phyloP scores from a whole-genome alignment of 2,329 filamentous ascomycete genomes.

The Orbilia ellipsospora region DNA sequence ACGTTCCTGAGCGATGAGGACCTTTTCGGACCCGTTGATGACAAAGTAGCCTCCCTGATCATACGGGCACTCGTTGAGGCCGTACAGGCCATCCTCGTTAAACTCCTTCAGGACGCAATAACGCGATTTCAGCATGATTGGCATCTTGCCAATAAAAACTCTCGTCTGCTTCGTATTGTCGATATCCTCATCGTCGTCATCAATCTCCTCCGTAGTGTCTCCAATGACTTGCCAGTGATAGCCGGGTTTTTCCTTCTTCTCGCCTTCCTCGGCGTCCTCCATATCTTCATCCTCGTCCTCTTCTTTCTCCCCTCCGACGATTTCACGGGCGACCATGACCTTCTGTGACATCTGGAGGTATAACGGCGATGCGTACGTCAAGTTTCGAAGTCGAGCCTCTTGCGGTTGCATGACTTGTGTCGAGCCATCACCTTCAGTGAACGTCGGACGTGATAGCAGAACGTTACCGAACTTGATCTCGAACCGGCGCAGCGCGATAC shows the following conservation, averaged over 20 bases:
- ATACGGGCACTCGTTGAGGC: slow-evolving; percentile 95
- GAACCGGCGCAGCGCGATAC: slow-evolving; percentile 88
- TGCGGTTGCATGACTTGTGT: slow-evolving; percentile 88
- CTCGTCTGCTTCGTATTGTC: slow-evolving; percentile 59
- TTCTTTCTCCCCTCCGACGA: slow-evolving; percentile 79
- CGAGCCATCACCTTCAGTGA: slow-evolving; percentile 91
- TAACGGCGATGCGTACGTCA: slow-evolving; percentile 92
- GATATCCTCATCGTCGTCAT: slow-evolving; percentile 67
- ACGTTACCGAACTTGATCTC: slow-evolving; percentile 94
- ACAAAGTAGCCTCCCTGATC: slow-evolving; percentile 99
- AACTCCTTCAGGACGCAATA: slow-evolving; percentile 89
- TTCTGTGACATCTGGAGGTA: slow-evolving; percentile 89
- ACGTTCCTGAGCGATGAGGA: slow-evolving; percentile 95
- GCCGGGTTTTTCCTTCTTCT: slow-evolving; percentile 60
- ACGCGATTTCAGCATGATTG: slow-evolving; percentile 97
- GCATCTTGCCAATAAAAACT: slow-evolving; percentile 93
- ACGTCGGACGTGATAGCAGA: slow-evolving; percentile 86
- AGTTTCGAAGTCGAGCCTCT: slow-evolving; percentile 92
- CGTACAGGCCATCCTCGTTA: slow-evolving; percentile 85
- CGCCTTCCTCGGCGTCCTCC: slow-evolving; percentile 62
- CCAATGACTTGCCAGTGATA: slow-evolving; percentile 59
- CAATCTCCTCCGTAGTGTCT: slow-evolving; percentile 64
- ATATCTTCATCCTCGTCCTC: slow-evolving; percentile 68
- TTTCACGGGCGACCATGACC: slow-evolving; percentile 74
- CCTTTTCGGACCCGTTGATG: slow-evolving; percentile 99